Percentiles rank a stretch among this genome's conserved stretches.
Evolutionary conservation across 2,329 filamentous ascomycete genomes (phyloP).

Genomic region (Cylindrodendrum hubeiense): DNA sequence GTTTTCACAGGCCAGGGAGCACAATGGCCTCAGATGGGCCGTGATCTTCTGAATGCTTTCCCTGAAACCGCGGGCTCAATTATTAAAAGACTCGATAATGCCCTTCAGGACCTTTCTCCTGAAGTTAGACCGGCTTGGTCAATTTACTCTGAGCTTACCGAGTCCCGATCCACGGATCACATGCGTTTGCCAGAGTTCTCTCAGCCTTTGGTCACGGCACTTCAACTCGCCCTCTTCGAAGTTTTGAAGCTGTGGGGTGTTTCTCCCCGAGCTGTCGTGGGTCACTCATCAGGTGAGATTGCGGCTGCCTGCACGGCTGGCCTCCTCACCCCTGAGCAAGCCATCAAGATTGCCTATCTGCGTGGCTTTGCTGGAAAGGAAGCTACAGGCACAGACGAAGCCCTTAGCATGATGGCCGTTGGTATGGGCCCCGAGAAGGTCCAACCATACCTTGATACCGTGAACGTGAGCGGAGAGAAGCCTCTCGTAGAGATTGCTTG

Average conservation of each 20-base stretch:
- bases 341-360: slow-evolving; percentile 47
- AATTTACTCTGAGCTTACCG: slow-evolving; percentile 36
- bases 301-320: slow-evolving; percentile 47
- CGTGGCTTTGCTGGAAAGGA: slow-evolving; percentile 39
- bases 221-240: slow-evolving; percentile 55
- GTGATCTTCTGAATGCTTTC: slow-evolving; percentile 39
- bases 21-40: slow-evolving; percentile 52
- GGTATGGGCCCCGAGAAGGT: slow-evolving; percentile 17
- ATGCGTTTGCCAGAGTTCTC: slow-evolving; percentile 39
- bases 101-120: slow-evolving; percentile 32
- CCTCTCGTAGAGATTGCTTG: slow-evolving; percentile 14
- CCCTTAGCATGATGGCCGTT: slow-evolving; percentile 21
- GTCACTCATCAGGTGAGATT: slow-evolving; percentile 55
- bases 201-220: slow-evolving; percentile 54
- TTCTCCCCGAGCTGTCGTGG: slow-evolving; percentile 43
- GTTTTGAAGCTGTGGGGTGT: slow-evolving; percentile 47
- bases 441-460: slow-evolving; percentile 12
- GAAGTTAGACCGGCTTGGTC: slow-evolving; percentile 14
- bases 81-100: slow-evolving; percentile 33
- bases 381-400: background rate
- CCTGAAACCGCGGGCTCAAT: slow-evolving; percentile 15
- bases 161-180: slow-evolving; percentile 7
- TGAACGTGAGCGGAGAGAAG: slow-evolving; percentile 7
- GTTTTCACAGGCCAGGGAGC: slow-evolving; percentile 55
- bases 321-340: slow-evolving; percentile 33